A percentile compares a stretch with the other conserved stretches of the same genome.
These are phyloP conservation scores for Pichia californica DNA, from an alignment of 805 yeast genomes.

Conservation along the genomic window DNA sequence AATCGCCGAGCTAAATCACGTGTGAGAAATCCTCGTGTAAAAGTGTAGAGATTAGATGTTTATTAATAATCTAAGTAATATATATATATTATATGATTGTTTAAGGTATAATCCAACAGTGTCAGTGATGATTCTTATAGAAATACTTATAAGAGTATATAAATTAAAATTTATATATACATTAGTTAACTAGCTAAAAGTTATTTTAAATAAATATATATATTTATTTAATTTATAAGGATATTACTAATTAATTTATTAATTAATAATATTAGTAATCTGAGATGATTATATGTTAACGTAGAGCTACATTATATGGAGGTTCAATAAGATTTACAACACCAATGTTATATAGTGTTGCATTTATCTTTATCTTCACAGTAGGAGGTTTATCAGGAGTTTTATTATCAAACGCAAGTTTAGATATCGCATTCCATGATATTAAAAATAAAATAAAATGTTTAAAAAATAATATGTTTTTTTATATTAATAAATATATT, in stretches of 20 bases:
- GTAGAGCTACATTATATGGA: background rate
- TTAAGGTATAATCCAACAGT: conserved; percentile 3
- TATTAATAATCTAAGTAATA: conserved; percentile 1
- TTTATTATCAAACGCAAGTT: no score
- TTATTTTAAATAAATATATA: background rate
- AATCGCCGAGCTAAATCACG: conserved; percentile 3
- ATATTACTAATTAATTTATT: background rate
- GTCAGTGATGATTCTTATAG: conserved; percentile 1
- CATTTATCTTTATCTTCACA: no score
- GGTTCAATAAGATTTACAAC: no score
- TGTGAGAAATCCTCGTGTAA: background rate
- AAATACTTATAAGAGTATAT: conserved; percentile 1
- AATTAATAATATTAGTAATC: conserved; percentile 1
- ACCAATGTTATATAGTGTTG: no score
- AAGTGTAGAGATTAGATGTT: conserved; percentile 3
- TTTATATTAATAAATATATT: no score
- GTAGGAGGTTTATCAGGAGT: no score
- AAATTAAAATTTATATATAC: background rate
- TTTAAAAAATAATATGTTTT: no score
- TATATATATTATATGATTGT: background rate
- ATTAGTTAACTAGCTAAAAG: conserved; percentile 1
- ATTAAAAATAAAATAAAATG: no score
- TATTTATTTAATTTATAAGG: background rate
- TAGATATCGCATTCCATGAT: no score
- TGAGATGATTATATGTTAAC: conserved; percentile 2